Base-by-base conservation (phyloP, 164 flowering plant genomes). In the Akebia trifoliata region DNA sequence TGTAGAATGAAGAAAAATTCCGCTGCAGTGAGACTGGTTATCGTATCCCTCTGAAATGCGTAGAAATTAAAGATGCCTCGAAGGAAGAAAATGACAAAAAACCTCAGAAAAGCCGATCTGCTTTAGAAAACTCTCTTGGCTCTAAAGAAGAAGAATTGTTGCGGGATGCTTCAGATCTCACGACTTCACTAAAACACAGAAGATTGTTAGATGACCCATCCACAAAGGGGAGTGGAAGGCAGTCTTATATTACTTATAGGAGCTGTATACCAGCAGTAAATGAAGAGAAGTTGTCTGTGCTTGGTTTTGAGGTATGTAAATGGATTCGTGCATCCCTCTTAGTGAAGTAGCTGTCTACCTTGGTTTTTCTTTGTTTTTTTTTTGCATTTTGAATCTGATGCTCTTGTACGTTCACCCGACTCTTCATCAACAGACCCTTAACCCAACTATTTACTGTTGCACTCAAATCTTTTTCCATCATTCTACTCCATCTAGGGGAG, bases 1-100 rank as follows among this genome's bases (percentile, higher is more conserved):
- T 60, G 51, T 67, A 91, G 97, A 80, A 66, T 43, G 81, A 82
- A 73, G 82, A 72, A 37, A 82, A 76, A 44, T 91, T 75, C 59
- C 84, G 85, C 54, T 91, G 97, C 77, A 83, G 94, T 67, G 97
- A 91, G 80, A 91, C 98, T 73, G 98, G 96, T 39, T 86, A 87
- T 56, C 92, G 92, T 14, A 86, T 91, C 47, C 92, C 94, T 61
- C 60, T 87, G 28, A 81, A 80, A 74, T 91, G 98, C 59, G 57
- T 67, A 32, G 78, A 79, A 62, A 59, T 52, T 57, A 53, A 68
- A 57, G 69, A 49, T 58, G 65, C 34, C 38, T 34, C 72, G 4
- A 76, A 76, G 45, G 60, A 59, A 63, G 39, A 28, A 50, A 59
- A 66, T 28, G 60, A 39, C 52, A 56, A 62, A 32, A 77, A 67